Percentiles rank a stretch among this genome's conserved stretches.
phyloP scores from a whole-genome alignment of 2,329 filamentous ascomycete genomes.

The Botrytis elliptica region DNA sequence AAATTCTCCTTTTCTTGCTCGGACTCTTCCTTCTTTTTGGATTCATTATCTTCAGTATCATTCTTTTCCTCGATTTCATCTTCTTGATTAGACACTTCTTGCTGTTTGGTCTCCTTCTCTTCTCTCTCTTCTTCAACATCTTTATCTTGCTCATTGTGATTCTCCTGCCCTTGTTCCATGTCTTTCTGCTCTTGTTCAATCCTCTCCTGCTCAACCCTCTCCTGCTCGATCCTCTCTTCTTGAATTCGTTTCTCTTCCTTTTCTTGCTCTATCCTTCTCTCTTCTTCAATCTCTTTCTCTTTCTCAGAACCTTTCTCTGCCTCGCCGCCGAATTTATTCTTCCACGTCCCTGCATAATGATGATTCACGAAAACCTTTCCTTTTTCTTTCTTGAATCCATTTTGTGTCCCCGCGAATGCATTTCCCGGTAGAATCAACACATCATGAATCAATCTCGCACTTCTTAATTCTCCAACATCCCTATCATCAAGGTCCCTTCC shows the following conservation, averaged over 20 bases:
- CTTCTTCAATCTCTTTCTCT: neutral
- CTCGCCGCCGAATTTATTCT: constrained; percentile 10
- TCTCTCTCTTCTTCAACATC: neutral
- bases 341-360: constrained; percentile 15
- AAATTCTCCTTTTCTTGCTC: neutral
- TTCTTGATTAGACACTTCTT: no score
- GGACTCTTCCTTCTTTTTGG: neutral
- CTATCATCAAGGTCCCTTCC: constrained; percentile 1
- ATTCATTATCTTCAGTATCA: neutral
- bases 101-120: neutral
- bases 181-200: neutral
- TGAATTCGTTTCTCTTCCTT: neutral
- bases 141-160: neutral
- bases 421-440: constrained; percentile 5
- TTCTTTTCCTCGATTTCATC: neutral
- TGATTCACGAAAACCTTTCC: neutral
- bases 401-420: neutral
- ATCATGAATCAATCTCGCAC: constrained; percentile 2
- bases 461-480: neutral
- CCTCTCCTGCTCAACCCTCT: neutral
- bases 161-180: neutral
- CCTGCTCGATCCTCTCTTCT: neutral
- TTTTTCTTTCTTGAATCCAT: neutral
- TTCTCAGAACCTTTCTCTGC: neutral
- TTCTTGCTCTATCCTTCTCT: neutral